A percentile compares a stretch with the other conserved stretches of the same genome.
Conservation (phyloP, 2,329 filamentous ascomycete genomes). For the Talaromyces marneffei region DNA sequence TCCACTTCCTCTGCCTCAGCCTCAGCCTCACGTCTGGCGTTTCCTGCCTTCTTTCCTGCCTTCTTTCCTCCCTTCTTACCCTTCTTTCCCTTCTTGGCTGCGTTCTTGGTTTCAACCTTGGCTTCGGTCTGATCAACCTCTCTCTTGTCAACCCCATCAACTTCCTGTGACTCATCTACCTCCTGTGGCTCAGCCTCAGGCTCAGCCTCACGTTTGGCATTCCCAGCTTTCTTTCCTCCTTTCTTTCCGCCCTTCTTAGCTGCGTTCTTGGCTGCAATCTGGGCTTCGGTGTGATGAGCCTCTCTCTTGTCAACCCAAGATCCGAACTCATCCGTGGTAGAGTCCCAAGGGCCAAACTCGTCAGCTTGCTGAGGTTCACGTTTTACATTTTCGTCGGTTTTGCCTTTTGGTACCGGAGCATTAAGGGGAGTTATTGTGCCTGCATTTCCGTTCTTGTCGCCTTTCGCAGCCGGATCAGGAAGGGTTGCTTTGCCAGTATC, state of each 20-base stretch:
- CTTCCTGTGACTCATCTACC: no score
- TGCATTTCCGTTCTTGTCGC: no score
- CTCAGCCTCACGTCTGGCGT: no score
- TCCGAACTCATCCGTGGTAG: not conserved
- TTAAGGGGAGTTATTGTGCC: no score
- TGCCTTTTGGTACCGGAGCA: no score
- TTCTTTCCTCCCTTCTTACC: not conserved
- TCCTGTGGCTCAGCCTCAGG: no score
- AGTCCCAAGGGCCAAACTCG: not conserved
- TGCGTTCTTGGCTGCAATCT: not conserved
- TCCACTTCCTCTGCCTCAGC: no score
- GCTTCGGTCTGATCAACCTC: not conserved
- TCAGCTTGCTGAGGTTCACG: not conserved
- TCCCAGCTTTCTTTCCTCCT: not conserved
- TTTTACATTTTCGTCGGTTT: not conserved
- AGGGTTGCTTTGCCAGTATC: not conserved
- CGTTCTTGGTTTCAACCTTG: no score
- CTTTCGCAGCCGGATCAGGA: no score
- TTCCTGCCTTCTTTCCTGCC: not conserved
- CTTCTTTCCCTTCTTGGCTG: not conserved
- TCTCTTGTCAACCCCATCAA: no score
- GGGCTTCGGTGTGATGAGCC: not conserved
- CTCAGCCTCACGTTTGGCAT: not conserved
- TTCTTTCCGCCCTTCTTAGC: not conserved
- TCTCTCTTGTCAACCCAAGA: conserved; percentile 2